A percentile compares a stretch with the other conserved stretches of the same genome.
Evolutionary conservation across 768 basidiomycete species (phyloP).

Genomic region (Austroboletus eburneus): DNA sequence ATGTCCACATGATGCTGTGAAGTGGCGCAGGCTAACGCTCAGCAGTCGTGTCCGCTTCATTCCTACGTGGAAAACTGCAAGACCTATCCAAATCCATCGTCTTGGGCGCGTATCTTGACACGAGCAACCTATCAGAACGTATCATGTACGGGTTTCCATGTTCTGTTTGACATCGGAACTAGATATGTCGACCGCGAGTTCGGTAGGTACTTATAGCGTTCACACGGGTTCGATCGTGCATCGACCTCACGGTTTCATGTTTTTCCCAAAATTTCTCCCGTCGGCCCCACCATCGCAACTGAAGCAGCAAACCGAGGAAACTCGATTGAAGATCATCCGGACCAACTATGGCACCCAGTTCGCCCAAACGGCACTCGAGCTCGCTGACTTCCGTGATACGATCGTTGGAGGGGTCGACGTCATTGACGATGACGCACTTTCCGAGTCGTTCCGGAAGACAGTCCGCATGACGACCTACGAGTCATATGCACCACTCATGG

Average conservation of each 20-base stretch:
- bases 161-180: neutral
- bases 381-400: neutral
- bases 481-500: neutral
- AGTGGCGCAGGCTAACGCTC: no score
- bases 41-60: no score
- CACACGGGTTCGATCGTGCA: neutral
- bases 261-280: neutral
- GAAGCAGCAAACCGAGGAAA: neutral
- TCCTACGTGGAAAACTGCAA: no score
- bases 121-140: no score
- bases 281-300: neutral
- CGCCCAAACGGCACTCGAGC: neutral
- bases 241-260: neutral
- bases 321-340: neutral
- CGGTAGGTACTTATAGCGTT: neutral
- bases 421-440: neutral
- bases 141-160: neutral
- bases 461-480: neutral
- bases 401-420: neutral
- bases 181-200: no score
- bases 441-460: neutral
- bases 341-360: neutral
- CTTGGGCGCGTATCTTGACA: no score
- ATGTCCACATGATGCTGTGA: no score
- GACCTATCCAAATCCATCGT: no score